Evolutionary conservation across 2,329 filamentous ascomycete genomes (phyloP).

Genomic region (Trichoderma sp.): DNA sequence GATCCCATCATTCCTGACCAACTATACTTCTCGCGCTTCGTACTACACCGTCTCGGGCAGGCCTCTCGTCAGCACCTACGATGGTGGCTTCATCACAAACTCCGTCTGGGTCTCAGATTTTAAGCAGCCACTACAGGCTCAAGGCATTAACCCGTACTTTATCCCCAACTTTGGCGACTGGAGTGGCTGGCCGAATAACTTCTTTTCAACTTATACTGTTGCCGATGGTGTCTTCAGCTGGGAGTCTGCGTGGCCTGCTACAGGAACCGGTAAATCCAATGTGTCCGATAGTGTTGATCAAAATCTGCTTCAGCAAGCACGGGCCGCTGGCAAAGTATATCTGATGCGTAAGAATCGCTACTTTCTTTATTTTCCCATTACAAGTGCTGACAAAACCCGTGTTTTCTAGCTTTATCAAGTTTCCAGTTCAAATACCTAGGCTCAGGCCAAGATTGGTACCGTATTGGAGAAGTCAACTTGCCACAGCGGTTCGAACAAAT

Average conservation of each 20-base stretch:
- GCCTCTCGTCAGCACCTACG: conserved; percentile 15
- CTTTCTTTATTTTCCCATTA: neutral
- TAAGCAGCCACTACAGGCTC: neutral
- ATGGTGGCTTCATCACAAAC: conserved; percentile 17
- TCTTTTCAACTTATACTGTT: conserved; percentile 10
- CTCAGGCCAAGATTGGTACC: conserved; percentile 12
- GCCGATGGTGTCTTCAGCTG: conserved; percentile 13
- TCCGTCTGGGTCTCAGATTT: conserved; percentile 13
- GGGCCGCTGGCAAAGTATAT: conserved; percentile 5
- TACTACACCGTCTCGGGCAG: conserved; percentile 5
- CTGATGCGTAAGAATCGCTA: neutral
- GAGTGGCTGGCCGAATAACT: conserved; percentile 18
- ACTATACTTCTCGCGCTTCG: conserved; percentile 14
- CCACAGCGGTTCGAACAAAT: conserved; percentile 10
- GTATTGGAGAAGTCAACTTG: conserved; percentile 14
- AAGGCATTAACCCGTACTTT: conserved; percentile 18
- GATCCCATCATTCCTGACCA: conserved; percentile 9
- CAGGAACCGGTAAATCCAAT: conserved; percentile 5
- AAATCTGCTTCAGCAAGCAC: conserved; percentile 10
- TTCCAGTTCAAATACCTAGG: conserved; percentile 22
- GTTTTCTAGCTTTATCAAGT: conserved; percentile 1
- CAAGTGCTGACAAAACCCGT: neutral
- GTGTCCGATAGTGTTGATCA: conserved; percentile 13
- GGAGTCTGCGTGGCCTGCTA: conserved; percentile 21
- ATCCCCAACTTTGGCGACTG: conserved; percentile 17